A percentile compares a stretch with the other conserved stretches of the same genome.
phyloP scores from a whole-genome alignment of 2,329 filamentous ascomycete genomes.

The Cadophora malorum region DNA sequence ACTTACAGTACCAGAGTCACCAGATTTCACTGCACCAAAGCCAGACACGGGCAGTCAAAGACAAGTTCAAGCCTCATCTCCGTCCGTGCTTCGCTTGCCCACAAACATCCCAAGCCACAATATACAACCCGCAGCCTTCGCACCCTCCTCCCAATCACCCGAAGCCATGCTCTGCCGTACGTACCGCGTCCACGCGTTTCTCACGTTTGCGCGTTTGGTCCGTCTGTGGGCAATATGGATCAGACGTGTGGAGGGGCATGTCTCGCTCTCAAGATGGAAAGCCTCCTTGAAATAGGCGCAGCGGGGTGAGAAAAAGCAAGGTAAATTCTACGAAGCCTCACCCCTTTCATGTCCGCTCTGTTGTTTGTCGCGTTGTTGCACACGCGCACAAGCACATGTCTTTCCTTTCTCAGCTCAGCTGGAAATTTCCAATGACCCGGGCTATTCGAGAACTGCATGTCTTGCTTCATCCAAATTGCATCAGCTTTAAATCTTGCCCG shows the following conservation, averaged over 20 bases:
- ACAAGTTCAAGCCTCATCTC: conserved; percentile 1
- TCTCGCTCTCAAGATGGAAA: neutral
- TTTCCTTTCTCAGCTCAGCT: neutral
- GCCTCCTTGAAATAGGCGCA: neutral
- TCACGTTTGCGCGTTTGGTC: neutral
- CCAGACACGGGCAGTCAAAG: neutral
- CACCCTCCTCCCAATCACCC: conserved; percentile 10
- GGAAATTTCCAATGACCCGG: neutral
- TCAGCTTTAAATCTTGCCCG: neutral
- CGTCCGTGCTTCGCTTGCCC: conserved; percentile 9
- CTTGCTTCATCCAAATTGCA: conserved; percentile 5
- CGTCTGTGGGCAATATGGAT: neutral
- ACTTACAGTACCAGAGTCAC: neutral
- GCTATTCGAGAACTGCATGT: neutral
- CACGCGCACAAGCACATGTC: neutral
- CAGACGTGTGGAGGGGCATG: neutral
- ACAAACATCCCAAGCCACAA: conserved; percentile 1
- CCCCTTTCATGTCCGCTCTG: conserved; percentile 13
- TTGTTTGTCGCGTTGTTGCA: neutral
- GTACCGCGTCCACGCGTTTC: neutral
- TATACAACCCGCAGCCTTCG: conserved; percentile 5
- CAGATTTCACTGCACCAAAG: neutral
- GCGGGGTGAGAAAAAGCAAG: neutral
- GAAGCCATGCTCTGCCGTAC: neutral
- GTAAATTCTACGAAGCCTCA: neutral